Evolutionary conservation across 75 land plant species (phyloP), one percentile per base, ranked within the genome.

Genomic region (Sequoiadendron giganteum): DNA sequence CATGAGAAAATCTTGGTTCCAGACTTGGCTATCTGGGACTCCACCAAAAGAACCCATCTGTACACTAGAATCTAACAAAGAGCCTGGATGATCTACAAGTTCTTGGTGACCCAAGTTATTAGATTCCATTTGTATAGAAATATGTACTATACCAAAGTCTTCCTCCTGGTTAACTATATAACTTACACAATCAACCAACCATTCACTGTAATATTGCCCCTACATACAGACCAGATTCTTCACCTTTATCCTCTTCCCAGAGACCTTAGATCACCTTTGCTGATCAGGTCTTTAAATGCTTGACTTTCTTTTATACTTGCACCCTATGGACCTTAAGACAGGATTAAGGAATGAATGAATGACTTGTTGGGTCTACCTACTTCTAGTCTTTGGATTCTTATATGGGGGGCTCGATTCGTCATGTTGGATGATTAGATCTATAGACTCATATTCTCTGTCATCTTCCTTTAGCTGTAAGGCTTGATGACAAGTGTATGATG

Each of bases 11-110:
- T 47, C 34, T 82, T 82, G 84, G 34, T 0, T 47, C 84, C 84
- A 82, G 15, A 82, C 84, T 3, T 82, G 84, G 84, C 49, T 82
- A 48, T 82, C 84, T 3, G 84, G 54, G 48, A 82, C 84, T 82
- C 84, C 84, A n/a, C 84, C 84, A n/a, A 82, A 82, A 47, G 84
- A 82, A 45, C 84, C 84, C 84, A 82, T 82, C 48, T 82, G 84
- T 82, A 82, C 84, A 82, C 45, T 28, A 25, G 84, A 45, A n/a
- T 82, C 84, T 82, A 82, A 11, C 52, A 82, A 45, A 43, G 84
- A 82, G 14, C 84, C 84, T 10, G 48, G 48, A 45, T 45, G 84
- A 82, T 82, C 54, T 82, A 47, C 84, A 82, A 82, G 49, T 28
- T 82, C 48, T 11, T 82, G 84, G 5, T 82, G 84, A 45, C 48